Percentiles rank a stretch among this genome's conserved stretches.
Conservation (phyloP, 495 filamentous ascomycete genomes). For the Neurospora sp. region DNA sequence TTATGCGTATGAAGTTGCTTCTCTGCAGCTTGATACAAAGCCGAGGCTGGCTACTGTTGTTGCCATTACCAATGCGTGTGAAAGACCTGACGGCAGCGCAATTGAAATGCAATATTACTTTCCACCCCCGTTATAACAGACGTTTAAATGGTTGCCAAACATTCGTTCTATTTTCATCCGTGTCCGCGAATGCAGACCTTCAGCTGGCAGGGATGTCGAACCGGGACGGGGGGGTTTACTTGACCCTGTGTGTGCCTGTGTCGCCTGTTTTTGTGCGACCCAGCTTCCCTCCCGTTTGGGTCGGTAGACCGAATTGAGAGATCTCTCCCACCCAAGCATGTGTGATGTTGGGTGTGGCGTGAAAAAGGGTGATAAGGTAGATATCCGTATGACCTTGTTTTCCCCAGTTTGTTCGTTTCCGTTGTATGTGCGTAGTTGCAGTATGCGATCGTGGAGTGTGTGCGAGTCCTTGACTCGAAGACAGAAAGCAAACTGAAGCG, state of each 20-base stretch:
- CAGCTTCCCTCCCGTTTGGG: neutral
- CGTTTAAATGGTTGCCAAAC: neutral
- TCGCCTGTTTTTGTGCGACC: neutral
- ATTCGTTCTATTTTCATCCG: neutral
- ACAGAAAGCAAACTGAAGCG: neutral
- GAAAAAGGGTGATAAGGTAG: neutral
- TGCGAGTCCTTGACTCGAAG: neutral
- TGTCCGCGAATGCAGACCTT: neutral
- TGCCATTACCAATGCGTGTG: neutral
- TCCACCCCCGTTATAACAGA: neutral
- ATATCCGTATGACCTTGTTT: neutral
- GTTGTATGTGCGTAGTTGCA: neutral
- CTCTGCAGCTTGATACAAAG: neutral
- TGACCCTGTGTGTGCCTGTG: neutral
- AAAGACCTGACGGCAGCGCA: neutral
- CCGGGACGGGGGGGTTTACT: neutral
- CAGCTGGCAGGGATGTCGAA: neutral
- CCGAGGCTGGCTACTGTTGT: neutral
- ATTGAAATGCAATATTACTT: neutral
- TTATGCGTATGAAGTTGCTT: neutral
- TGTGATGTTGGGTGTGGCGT: neutral
- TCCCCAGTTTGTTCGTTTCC: neutral
- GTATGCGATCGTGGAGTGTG: neutral
- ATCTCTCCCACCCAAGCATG: neutral
- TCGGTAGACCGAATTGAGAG: neutral